Evolutionary conservation across 306 rosid species (phyloP), one percentile per base, ranked within the genome.

Genomic region (Cicer pinnatifidum): DNA sequence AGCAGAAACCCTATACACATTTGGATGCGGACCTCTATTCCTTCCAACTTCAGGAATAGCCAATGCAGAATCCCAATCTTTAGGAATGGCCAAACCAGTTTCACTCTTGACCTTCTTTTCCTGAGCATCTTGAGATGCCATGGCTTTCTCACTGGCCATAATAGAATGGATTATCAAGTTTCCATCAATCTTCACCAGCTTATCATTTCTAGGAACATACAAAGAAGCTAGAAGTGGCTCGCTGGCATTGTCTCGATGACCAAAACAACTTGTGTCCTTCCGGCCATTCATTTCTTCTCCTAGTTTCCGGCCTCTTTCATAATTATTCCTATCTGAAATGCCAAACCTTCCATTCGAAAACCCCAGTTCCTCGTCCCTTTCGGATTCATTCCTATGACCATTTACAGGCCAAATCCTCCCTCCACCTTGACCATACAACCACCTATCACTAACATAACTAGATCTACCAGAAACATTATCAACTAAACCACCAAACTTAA

Each of bases 161-260:
- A 95, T 85, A 19, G 97, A 95, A 85, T 88, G 96, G 76, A 95
- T 95, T 78, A 95, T 91, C 86, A 95, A 85, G 83, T 91, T 95
- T 15, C 99, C 99, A 56, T 95, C 97, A 67, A 95, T 91, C 87
- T 95, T 91, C 71, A 95, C 96, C 75, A 95, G 78, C 78, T 90
- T 95, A 73, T 92, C 93, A 77, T 95, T 95, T 82, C 97, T 87
- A 23, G 99, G 99, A 77, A 95, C 99, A 78, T 90, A 95, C 80
- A 95, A 78, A 76, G 99, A 91, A 62, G 99, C 99, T 35, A 86
- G 77, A 51, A 95, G 97, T 81, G 96, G 92, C 82, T 84, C 93
- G n/a, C 97, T 88, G 44, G 77, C 81, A 82, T 95, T 95, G 48
- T 81, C 84, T 57, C 61, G 62, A 61, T 76, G 80, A 78, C 50